phyloP scores from a whole-genome alignment of 176 grass and related monocot species.

The Eremochloa ophiuroides region DNA sequence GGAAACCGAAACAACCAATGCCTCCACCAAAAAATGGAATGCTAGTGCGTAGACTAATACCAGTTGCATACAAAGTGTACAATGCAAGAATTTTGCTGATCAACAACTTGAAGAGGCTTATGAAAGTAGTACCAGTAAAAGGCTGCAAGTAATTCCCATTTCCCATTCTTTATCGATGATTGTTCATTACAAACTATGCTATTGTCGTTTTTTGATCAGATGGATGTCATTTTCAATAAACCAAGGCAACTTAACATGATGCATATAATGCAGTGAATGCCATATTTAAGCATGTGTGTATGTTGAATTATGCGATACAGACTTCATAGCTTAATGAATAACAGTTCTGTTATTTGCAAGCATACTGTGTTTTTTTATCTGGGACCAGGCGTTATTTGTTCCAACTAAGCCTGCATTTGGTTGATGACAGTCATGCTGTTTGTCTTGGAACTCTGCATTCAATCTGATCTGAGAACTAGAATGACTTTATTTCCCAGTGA shows the following conservation, averaged over 20 bases:
- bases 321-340: neutral
- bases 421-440: neutral
- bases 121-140: conserved; percentile 81
- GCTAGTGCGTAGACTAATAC: conserved; percentile 77
- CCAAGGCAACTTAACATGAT: neutral
- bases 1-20: conserved; percentile 51
- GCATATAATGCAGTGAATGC: neutral
- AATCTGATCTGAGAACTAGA: neutral
- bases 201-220: neutral
- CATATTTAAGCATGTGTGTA: neutral
- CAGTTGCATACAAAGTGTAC: conserved; percentile 78
- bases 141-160: conserved; percentile 80
- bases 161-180: neutral
- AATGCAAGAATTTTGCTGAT: conserved; percentile 88
- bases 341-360: neutral
- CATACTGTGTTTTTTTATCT: neutral
- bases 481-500: neutral
- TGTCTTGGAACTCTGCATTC: neutral
- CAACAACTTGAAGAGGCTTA: conserved; percentile 92
- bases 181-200: neutral
- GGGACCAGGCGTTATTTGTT: neutral
- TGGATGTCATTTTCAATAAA: neutral
- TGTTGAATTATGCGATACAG: neutral
- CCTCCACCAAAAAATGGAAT: conserved; percentile 85
- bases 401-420: neutral